Conservation (phyloP, 805 yeast genomes). For the Candida krabiensis region DNA sequence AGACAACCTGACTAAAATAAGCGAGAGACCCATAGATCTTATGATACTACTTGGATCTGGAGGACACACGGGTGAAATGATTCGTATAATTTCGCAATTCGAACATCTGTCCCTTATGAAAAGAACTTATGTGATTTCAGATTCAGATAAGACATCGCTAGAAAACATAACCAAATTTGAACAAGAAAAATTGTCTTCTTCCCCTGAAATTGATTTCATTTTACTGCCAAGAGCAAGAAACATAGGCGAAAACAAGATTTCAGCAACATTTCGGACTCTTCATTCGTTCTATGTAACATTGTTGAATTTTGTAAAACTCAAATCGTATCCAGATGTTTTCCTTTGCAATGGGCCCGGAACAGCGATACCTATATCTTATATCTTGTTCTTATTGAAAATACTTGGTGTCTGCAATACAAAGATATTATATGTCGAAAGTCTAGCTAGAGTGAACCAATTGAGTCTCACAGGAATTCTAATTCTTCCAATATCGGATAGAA, state of each 20-base stretch:
- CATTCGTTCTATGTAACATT: constrained; percentile 30
- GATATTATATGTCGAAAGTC: constrained; percentile 79
- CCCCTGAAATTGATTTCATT: constrained; percentile 22
- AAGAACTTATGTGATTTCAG: constrained; percentile 36
- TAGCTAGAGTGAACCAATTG: constrained; percentile 75
- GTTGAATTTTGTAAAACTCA: constrained; percentile 9
- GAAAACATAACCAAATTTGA: constrained; percentile 40
- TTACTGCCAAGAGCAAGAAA: constrained; percentile 34
- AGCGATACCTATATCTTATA: constrained; percentile 64
- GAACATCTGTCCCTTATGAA: constrained; percentile 24
- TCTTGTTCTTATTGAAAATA: constrained; percentile 50
- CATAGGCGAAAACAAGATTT: constrained; percentile 36
- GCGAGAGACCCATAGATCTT: too few species aligned
- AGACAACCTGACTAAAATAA: too few species aligned
- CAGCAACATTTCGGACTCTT: constrained; percentile 34
- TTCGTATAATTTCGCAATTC: constrained; percentile 56
- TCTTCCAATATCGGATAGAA: constrained; percentile 69
- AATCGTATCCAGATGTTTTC: constrained; percentile 30
- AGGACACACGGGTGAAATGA: constrained; percentile 96
- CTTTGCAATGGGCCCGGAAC: constrained; percentile 82
- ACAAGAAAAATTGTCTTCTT: constrained; percentile 13
- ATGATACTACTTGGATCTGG: constrained; percentile 89
- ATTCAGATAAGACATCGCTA: constrained; percentile 47
- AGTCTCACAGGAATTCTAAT: constrained; percentile 77
- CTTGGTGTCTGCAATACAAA: constrained; percentile 48